Percentiles rank a stretch among this genome's conserved stretches.
phyloP scores from a whole-genome alignment of 176 grass and related monocot genomes.

The Carex kokanica region DNA sequence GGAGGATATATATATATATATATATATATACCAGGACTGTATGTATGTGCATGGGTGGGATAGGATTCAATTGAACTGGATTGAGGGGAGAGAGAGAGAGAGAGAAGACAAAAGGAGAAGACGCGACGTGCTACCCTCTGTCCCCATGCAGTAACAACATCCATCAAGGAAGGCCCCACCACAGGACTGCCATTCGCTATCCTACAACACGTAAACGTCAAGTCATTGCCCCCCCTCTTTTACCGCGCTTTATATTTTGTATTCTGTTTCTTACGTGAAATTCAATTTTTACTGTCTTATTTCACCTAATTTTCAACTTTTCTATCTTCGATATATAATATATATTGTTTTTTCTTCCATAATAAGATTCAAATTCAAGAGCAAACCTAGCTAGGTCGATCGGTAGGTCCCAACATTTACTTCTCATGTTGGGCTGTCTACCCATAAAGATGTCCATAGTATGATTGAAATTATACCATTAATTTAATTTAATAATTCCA shows the following conservation, averaged over 20 bases:
- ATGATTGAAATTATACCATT: not conserved
- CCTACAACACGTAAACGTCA: slow-evolving; percentile 40
- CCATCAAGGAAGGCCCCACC: not conserved
- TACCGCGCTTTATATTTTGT: not conserved
- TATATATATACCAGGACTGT: not conserved
- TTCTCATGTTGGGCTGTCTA: not conserved
- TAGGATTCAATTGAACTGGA: slow-evolving; percentile 15
- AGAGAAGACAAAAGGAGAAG: slow-evolving; percentile 12
- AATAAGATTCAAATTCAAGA: not conserved
- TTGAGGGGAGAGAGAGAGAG: not conserved
- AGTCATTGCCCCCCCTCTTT: not conserved
- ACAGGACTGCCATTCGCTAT: slow-evolving; percentile 5
- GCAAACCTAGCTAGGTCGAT: not conserved
- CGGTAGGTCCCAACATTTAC: slow-evolving; percentile 5
- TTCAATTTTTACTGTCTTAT: not conserved
- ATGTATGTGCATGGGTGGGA: not conserved
- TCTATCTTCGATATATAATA: not conserved
- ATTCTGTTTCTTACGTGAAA: not conserved
- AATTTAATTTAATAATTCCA: too few species aligned
- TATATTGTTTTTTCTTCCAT: not conserved
- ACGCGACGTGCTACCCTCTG: slow-evolving; percentile 21
- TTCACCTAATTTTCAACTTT: not conserved
- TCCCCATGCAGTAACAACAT: not conserved
- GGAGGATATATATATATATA: not conserved
- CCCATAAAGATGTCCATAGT: not conserved